phyloP scores from a whole-genome alignment of 306 rosid genomes.

The Oxytropis ochrocephala region DNA sequence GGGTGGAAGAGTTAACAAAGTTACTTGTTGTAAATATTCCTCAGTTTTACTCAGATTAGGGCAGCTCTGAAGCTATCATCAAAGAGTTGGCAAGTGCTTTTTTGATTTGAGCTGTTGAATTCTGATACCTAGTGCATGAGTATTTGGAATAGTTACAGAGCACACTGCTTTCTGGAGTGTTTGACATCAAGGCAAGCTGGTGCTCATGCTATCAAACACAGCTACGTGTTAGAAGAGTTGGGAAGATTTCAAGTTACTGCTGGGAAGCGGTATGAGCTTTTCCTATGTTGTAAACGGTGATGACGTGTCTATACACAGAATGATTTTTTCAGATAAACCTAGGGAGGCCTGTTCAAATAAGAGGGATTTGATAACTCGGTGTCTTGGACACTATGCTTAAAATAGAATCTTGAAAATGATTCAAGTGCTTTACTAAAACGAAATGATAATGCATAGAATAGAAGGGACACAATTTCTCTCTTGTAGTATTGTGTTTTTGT shows the following conservation, averaged over 20 bases:
- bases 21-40: background rate
- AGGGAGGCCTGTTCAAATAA: background rate
- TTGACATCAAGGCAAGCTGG: background rate
- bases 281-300: background rate
- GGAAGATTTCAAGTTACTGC: background rate
- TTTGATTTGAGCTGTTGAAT: slow-evolving; percentile 18
- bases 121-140: background rate
- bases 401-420: too few relatives aligned
- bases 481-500: too few relatives aligned
- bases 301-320: background rate
- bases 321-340: background rate
- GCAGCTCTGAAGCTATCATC: slow-evolving; percentile 3
- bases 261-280: background rate
- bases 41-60: background rate
- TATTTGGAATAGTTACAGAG: background rate
- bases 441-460: too few relatives aligned
- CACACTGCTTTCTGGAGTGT: slow-evolving; percentile 10
- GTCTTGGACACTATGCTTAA: too few relatives aligned
- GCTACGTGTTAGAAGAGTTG: background rate
- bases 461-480: too few relatives aligned
- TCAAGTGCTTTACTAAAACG: background rate
- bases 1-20: slow-evolving; percentile 49
- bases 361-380: background rate
- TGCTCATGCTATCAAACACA: background rate
- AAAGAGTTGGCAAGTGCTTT: background rate